Evolutionary conservation across 2,329 filamentous ascomycete genomes (phyloP).

Genomic region (Drechslerella coelobrocha): DNA sequence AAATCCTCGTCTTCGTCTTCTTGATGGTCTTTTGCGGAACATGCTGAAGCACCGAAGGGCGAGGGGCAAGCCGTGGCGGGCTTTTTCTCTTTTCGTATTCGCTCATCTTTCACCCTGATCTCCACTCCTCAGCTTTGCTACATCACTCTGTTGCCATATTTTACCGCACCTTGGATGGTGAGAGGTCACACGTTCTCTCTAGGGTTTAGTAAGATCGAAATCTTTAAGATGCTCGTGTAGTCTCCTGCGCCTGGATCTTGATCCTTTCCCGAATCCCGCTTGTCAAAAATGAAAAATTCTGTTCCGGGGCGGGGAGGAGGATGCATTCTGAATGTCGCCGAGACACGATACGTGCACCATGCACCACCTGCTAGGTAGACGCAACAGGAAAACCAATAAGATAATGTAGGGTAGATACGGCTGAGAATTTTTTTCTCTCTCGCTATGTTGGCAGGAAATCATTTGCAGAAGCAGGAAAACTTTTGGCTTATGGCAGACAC

Average conservation of each 20-base stretch:
- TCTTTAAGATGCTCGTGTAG: too few species aligned
- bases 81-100: conserved; percentile 37
- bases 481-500: conserved; percentile 12
- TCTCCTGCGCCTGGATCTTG: too few species aligned
- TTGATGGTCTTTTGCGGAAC: conserved; percentile 45
- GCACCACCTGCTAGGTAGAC: neutral
- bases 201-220: conserved; percentile 27
- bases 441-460: conserved; percentile 10
- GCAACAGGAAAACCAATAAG: neutral
- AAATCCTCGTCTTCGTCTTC: conserved; percentile 47
- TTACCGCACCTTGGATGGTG: conserved; percentile 42
- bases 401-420: conserved; percentile 21
- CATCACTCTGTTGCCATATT: conserved; percentile 9
- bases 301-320: neutral
- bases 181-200: conserved; percentile 15
- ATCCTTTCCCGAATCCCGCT: neutral
- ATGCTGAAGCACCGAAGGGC: conserved; percentile 48
- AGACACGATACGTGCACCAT: neutral
- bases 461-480: conserved; percentile 27
- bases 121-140: conserved; percentile 20
- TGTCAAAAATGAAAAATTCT: neutral
- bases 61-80: conserved; percentile 42
- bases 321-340: neutral
- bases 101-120: conserved; percentile 36
- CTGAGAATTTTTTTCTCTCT: conserved; percentile 15